Percentiles rank a stretch among this genome's conserved stretches.
Conservation (phyloP, 1,284 basidiomycete genomes). For the Malassezia psittaci region DNA sequence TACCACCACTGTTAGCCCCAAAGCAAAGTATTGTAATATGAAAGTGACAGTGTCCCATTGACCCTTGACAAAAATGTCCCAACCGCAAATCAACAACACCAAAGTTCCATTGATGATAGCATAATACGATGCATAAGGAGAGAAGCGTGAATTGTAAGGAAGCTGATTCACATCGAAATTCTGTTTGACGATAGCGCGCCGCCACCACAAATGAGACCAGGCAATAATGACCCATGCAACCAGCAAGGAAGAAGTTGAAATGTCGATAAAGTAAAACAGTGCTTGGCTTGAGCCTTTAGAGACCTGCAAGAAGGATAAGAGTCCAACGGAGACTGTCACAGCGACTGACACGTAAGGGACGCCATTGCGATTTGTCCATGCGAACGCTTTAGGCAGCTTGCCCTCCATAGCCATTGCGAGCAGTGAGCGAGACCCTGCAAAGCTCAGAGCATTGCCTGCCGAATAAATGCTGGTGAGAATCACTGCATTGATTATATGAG, state of each 20-base stretch:
- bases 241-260: conserved; percentile 54
- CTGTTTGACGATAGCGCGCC: neutral
- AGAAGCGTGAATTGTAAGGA: neutral
- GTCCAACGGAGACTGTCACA: conserved; percentile 42
- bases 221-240: neutral
- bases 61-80: neutral
- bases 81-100: neutral
- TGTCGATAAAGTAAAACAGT: conserved; percentile 56
- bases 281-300: conserved; percentile 50
- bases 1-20: neutral
- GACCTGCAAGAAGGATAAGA: conserved; percentile 57
- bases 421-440: conserved; percentile 63
- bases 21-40: neutral
- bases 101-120: neutral
- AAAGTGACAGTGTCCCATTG: neutral
- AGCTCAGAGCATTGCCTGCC: conserved; percentile 71
- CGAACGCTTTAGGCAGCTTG: conserved; percentile 57
- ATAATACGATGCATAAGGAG: neutral
- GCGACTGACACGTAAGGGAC: neutral
- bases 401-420: conserved; percentile 66
- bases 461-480: conserved; percentile 69
- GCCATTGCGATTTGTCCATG: neutral
- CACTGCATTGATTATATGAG: conserved; percentile 61
- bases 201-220: neutral
- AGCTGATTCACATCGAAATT: neutral